phyloP scores from a whole-genome alignment of 2,329 filamentous ascomycete species.

The Sordariomycetes sp. region DNA sequence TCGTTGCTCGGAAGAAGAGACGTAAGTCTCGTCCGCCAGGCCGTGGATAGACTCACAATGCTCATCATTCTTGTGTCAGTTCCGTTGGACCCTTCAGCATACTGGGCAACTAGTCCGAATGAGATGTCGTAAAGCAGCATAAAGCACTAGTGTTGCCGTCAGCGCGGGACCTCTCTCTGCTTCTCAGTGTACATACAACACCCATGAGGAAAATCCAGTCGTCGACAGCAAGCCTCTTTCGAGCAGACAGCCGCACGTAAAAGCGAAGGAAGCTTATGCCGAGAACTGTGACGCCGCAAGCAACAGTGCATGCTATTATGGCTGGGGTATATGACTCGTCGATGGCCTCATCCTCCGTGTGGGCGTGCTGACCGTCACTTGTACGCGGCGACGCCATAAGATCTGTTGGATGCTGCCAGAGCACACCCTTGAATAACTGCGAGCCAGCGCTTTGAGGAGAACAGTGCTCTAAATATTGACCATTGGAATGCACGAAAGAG shows the following conservation, averaged over 20 bases:
- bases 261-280: neutral
- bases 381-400: neutral
- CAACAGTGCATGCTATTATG: slow-evolving; percentile 9
- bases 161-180: neutral
- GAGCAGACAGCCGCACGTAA: neutral
- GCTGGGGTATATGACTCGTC: neutral
- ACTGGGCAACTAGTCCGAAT: no score
- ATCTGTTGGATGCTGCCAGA: neutral
- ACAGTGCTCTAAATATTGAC: no score
- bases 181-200: neutral
- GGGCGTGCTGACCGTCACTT: neutral
- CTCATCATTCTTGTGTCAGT: no score
- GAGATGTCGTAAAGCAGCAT: neutral
- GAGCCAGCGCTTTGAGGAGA: no score
- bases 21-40: no score
- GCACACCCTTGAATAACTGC: no score
- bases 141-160: neutral
- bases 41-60: no score
- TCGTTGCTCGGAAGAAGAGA: neutral
- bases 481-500: no score
- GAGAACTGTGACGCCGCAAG: slow-evolving; percentile 3
- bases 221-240: neutral
- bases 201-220: neutral
- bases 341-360: neutral
- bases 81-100: no score